Conservation (phyloP, 192 early-diverging fungal genomes). For the Gamsiella multidivaricata region DNA sequence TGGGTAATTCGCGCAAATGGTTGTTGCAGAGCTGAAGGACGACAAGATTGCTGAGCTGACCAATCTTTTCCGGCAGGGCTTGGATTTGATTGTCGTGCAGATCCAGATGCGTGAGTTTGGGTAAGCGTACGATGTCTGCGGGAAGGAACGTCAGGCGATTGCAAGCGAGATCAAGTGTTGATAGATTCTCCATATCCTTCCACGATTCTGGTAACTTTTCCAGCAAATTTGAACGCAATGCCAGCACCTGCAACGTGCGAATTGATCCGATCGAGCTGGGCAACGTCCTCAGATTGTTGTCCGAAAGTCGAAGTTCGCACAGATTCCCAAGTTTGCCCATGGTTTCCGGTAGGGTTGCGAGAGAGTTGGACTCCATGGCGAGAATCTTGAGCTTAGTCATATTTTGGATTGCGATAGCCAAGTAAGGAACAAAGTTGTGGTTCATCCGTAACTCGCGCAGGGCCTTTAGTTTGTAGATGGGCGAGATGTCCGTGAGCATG, state of each 20-base stretch:
- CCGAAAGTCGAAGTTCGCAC: conserved; percentile 49
- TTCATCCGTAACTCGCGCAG: conserved; percentile 54
- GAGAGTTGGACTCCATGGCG: conserved; percentile 51
- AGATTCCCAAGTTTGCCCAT: conserved; percentile 53
- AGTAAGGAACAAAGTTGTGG: conserved; percentile 50
- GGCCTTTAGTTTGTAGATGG: conserved; percentile 54
- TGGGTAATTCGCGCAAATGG: conserved; percentile 51
- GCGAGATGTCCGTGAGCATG: conserved; percentile 54
- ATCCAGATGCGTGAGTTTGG: conserved; percentile 55
- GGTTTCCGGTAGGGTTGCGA: conserved; percentile 52
- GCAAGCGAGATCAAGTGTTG: conserved; percentile 64
- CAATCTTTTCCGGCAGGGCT: conserved; percentile 60
- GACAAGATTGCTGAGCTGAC: conserved; percentile 56
- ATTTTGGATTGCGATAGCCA: conserved; percentile 46
- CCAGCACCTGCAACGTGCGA: conserved; percentile 53
- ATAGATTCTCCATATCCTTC: conserved; percentile 59
- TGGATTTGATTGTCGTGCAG: conserved; percentile 60
- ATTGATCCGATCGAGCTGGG: conserved; percentile 56
- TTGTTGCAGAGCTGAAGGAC: conserved; percentile 64
- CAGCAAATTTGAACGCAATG: conserved; percentile 51
- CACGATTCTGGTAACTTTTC: conserved; percentile 53
- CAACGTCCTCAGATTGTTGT: conserved; percentile 49
- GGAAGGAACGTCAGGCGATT: conserved; percentile 60
- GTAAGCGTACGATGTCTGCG: conserved; percentile 50
- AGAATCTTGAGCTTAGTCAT: conserved; percentile 55